phyloP scores from a whole-genome alignment of 2,329 filamentous ascomycete species.

The Alternaria panax region DNA sequence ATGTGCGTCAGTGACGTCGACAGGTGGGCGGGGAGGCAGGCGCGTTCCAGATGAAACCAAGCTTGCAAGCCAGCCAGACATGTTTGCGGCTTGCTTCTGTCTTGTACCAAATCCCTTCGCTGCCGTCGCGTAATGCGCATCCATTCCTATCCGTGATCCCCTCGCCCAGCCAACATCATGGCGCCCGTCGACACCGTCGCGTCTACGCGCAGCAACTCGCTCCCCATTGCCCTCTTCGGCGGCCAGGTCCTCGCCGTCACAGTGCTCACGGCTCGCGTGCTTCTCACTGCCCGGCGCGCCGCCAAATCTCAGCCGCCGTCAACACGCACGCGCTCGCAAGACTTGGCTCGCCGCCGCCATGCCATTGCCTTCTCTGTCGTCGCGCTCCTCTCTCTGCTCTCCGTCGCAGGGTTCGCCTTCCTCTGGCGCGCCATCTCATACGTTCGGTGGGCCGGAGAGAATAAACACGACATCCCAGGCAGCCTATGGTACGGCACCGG shows the following conservation, averaged over 20 bases:
- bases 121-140: constrained; percentile 24
- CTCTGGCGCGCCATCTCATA: constrained; percentile 59
- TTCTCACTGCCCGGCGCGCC: constrained; percentile 41
- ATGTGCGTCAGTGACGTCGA: constrained; percentile 28
- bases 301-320: constrained; percentile 44
- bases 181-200: constrained; percentile 46
- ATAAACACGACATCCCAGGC: constrained; percentile 51
- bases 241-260: constrained; percentile 42
- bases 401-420: constrained; percentile 55
- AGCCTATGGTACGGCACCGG: constrained; percentile 53
- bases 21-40: constrained; percentile 30
- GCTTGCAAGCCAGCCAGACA: constrained; percentile 34
- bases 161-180: constrained; percentile 30
- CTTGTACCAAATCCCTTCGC: constrained; percentile 4
- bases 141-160: constrained; percentile 10
- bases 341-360: constrained; percentile 40
- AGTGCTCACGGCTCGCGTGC: constrained; percentile 39
- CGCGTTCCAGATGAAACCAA: constrained; percentile 41
- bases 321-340: constrained; percentile 43
- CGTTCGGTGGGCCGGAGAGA: constrained; percentile 57
- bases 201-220: constrained; percentile 41
- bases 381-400: constrained; percentile 56
- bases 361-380: constrained; percentile 54
- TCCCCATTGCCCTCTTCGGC: constrained; percentile 43
- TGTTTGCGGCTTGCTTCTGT: constrained; percentile 3